phyloP scores from a whole-genome alignment of 805 yeast genomes.

The Pichia rugopelliculosa region DNA sequence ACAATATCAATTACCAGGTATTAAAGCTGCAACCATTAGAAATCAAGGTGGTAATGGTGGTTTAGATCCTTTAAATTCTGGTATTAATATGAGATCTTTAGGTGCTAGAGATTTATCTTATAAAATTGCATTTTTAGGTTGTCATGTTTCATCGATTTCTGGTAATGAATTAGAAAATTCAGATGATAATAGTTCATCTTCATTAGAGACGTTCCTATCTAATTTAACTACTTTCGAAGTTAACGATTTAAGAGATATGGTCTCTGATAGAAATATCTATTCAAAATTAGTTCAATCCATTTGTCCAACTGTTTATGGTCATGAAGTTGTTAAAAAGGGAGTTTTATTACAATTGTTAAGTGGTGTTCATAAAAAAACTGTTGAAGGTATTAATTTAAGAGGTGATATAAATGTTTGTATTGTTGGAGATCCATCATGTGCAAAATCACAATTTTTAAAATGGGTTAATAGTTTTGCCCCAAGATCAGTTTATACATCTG shows the following conservation, averaged over 20 bases:
- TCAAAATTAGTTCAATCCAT: constrained; percentile 78
- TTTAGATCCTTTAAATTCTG: constrained; percentile 65
- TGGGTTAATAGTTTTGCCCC: constrained; percentile 90
- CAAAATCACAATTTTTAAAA: constrained; percentile 91
- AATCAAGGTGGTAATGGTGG: constrained; percentile 45
- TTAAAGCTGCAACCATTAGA: constrained; percentile 75
- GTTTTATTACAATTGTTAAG: constrained; percentile 80
- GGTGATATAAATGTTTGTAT: constrained; percentile 96
- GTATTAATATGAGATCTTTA: constrained; percentile 76
- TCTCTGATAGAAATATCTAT: constrained; percentile 78
- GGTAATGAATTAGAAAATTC: constrained; percentile 24
- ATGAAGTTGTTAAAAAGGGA: constrained; percentile 90
- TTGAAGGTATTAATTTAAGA: constrained; percentile 90
- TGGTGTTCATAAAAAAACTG: constrained; percentile 90
- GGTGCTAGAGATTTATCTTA: constrained; percentile 95
- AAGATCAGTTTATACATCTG: constrained; percentile 92
- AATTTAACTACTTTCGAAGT: constrained; percentile 77
- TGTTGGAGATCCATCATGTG: constrained; percentile 97
- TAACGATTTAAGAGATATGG: constrained; percentile 81
- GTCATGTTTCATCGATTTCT: constrained; percentile 70
- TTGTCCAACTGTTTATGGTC: constrained; percentile 96
- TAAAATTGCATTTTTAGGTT: constrained; percentile 83
- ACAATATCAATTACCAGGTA: constrained; percentile 91
- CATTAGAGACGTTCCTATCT: constrained; percentile 70
- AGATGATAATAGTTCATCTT: constrained; percentile 16